These are phyloP conservation scores for Trametes hirsuta DNA, from an alignment of 1,284 basidiomycete species.

Conservation along the genomic window DNA sequence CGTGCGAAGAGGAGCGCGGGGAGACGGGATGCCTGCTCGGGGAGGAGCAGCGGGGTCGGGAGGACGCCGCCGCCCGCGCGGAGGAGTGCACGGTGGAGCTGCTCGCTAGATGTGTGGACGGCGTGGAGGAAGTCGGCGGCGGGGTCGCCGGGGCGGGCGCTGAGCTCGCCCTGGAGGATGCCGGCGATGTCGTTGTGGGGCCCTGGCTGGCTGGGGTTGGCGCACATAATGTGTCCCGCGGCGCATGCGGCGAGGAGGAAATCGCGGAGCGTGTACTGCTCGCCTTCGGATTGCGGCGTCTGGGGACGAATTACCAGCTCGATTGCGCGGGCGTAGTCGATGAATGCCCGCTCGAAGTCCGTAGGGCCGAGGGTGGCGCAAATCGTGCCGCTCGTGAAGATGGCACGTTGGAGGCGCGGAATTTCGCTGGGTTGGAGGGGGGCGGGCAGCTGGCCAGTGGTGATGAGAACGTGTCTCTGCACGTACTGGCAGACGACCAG, in stretches of 20 bases:
- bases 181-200: conserved; percentile 13
- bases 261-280: conserved; percentile 31
- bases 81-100: conserved; percentile 26
- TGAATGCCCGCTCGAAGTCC: conserved; percentile 16
- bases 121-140: conserved; percentile 24
- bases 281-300: conserved; percentile 10
- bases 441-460: conserved; percentile 19
- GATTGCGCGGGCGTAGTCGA: conserved; percentile 28
- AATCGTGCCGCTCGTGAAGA: conserved; percentile 31
- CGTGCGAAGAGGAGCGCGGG: conserved; percentile 41
- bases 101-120: conserved; percentile 27
- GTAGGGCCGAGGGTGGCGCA: conserved; percentile 21
- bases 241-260: conserved; percentile 29
- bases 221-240: conserved; percentile 26
- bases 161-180: conserved; percentile 8
- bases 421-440: conserved; percentile 23
- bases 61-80: conserved; percentile 35
- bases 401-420: conserved; percentile 30
- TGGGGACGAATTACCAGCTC: conserved; percentile 29
- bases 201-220: conserved; percentile 3
- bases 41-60: conserved; percentile 49
- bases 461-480: conserved; percentile 21
- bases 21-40: conserved; percentile 44
- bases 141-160: conserved; percentile 16
- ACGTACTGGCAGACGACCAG: conserved; percentile 29